Evolutionary conservation across 306 rosid genomes (phyloP).

Genomic region (Lathyrus oleraceus): DNA sequence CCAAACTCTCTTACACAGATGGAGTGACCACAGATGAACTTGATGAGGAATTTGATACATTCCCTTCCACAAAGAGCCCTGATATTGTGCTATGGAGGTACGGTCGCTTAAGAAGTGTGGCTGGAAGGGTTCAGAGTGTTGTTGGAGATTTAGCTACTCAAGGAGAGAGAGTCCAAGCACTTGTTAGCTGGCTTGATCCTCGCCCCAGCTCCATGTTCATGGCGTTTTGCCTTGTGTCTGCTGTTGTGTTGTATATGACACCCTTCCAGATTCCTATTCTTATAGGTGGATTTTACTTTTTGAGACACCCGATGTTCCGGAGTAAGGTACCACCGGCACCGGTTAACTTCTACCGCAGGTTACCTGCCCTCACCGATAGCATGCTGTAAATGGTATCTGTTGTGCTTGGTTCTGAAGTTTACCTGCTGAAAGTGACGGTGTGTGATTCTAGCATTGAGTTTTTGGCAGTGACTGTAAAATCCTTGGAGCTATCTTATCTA

Average conservation of each 20-base stretch:
- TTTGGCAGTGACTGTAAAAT: conserved; percentile 41
- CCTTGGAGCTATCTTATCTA: conserved; percentile 29
- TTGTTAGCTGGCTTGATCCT: conserved; percentile 93
- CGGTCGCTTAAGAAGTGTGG: conserved; percentile 80
- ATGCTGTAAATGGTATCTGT: conserved; percentile 58
- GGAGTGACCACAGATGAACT: conserved; percentile 67
- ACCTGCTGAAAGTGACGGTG: conserved; percentile 27
- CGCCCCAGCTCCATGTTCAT: conserved; percentile 76
- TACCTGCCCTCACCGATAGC: conserved; percentile 81
- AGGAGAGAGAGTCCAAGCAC: conserved; percentile 85
- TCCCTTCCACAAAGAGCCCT: conserved; percentile 57
- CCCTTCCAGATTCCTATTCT: conserved; percentile 68
- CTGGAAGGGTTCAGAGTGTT: conserved; percentile 83
- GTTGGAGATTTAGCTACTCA: conserved; percentile 91
- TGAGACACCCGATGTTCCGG: conserved; percentile 92
- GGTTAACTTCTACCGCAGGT: conserved; percentile 77
- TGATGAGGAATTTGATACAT: conserved; percentile 89
- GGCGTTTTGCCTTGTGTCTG: conserved; percentile 63
- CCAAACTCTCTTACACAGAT: conserved; percentile 74
- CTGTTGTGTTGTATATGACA: conserved; percentile 67
- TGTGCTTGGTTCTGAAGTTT: not conserved
- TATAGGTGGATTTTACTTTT: conserved; percentile 60
- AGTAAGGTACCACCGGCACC: conserved; percentile 68
- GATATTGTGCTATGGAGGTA: conserved; percentile 76
- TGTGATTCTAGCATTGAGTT: conserved; percentile 17